Evolutionary conservation across 345 rosid genomes (phyloP), one percentile per base, ranked within the genome.

Genomic region (Cardamine resedifolia): DNA sequence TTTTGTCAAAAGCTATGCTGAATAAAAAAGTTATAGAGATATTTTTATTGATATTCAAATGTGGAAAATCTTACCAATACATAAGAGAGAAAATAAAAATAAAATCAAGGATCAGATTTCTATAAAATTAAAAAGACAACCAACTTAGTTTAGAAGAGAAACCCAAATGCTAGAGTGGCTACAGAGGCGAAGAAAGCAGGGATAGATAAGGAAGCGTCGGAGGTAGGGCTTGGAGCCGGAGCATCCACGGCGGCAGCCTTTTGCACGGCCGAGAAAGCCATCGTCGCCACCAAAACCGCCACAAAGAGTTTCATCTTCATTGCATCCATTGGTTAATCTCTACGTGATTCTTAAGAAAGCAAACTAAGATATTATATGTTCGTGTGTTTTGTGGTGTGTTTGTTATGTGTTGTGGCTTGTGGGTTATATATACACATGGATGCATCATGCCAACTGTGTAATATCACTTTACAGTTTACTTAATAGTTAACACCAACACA

Each of bases 141-240:
- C 9, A 31, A 41, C 43, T 31, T 16, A 16, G 64, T 53, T 68
- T 52, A 74, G 43, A 58, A 66, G 52, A 74, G 53, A 27, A 74
- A 50, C 1, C 78, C 78, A 66, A 66, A 50, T 6, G 78, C 73
- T 34, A 74, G 38, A 59, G 67, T 43, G 60, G 36, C 55, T 20
- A 66, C 43, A 23, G 68, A 12, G 6, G 62, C 73, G 15, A 74
- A 33, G 20, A 74, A 26, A 39, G 62, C 15, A 0, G 78, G 67
- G 14, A 74, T 60, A 68, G 41, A 59, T 34, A 43, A 28, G 18
- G 68, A 67, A 66, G 78, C 78, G 27, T 66, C 78, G 16, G 78
- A 74, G 59, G 78, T 53, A 59, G 73, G 78, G 52, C 73, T 74
- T 7, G 73, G 78, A 7, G 78, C 78, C 14, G 78, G 73, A 38